Conservation (phyloP, 2,329 filamentous ascomycete genomes). For the Colletotrichum liriopes region DNA sequence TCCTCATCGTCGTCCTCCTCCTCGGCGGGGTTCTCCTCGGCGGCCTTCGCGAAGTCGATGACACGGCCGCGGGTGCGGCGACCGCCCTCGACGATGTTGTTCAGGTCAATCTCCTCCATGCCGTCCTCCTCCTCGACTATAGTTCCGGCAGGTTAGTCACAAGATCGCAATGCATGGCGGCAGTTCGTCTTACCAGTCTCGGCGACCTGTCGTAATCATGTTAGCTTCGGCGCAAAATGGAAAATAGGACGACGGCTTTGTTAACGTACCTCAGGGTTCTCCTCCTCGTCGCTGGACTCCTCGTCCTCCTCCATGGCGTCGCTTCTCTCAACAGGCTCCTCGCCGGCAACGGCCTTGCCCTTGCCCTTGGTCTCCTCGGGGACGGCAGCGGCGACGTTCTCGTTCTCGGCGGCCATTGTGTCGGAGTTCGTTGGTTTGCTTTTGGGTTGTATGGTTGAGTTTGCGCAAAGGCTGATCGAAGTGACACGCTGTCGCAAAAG, state of each 20-base stretch:
- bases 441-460: conserved; percentile 41
- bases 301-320: conserved; percentile 83
- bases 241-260: background rate
- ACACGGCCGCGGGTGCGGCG: conserved; percentile 91
- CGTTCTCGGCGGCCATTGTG: conserved; percentile 67
- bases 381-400: conserved; percentile 58
- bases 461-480: background rate
- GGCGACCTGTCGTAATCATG: conserved; percentile 42
- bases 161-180: conserved; percentile 43
- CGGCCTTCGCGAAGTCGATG: conserved; percentile 95
- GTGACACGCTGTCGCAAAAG: conserved; percentile 13
- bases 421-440: conserved; percentile 3
- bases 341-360: conserved; percentile 79
- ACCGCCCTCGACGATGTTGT: conserved; percentile 86
- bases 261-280: conserved; percentile 68
- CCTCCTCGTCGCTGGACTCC: conserved; percentile 79
- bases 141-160: conserved; percentile 48
- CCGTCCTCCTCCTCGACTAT: conserved; percentile 81
- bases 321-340: conserved; percentile 67
- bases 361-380: conserved; percentile 83
- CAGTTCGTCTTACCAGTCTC: conserved; percentile 47
- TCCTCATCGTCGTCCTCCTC: conserved; percentile 87
- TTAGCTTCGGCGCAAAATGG: conserved; percentile 33
- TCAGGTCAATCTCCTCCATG: conserved; percentile 90
- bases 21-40: conserved; percentile 81